Percentiles rank a stretch among this genome's conserved stretches.
These are phyloP conservation scores for Zygotorulaspora florentina DNA, from an alignment of 805 yeast species.

Conservation along the genomic window DNA sequence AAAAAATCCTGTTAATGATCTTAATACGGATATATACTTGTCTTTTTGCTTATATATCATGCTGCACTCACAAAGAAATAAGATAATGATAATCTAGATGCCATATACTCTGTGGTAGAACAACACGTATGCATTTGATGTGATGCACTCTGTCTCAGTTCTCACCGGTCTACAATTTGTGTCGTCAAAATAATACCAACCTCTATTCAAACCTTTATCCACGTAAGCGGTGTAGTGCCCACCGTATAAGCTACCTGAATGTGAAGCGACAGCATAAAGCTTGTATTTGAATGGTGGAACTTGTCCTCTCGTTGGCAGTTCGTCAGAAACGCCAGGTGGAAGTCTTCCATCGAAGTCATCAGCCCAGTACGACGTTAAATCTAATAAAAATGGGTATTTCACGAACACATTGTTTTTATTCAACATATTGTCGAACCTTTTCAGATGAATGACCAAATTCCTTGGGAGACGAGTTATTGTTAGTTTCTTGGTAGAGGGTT, in stretches of 20 bases:
- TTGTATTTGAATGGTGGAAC: slow-evolving; percentile 72
- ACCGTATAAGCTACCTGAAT: slow-evolving; percentile 72
- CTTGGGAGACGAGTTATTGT: slow-evolving; percentile 75
- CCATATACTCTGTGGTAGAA: slow-evolving; percentile 53
- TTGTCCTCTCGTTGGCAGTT: slow-evolving; percentile 67
- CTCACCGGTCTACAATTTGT: slow-evolving; percentile 54
- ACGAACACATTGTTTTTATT: slow-evolving; percentile 61
- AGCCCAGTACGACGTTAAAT: slow-evolving; percentile 65
- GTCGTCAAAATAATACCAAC: slow-evolving; percentile 85
- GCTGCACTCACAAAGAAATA: background rate
- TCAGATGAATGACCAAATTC: slow-evolving; percentile 75
- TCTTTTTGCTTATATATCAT: background rate
- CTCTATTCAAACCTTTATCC: slow-evolving; percentile 51
- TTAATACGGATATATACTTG: background rate
- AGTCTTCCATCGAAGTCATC: slow-evolving; percentile 25
- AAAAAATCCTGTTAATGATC: slow-evolving; percentile 1
- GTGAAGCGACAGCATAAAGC: slow-evolving; percentile 77
- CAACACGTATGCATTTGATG: slow-evolving; percentile 75
- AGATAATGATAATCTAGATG: background rate
- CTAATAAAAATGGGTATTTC: slow-evolving; percentile 61
- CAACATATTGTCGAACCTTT: slow-evolving; percentile 56
- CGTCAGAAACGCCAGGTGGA: slow-evolving; percentile 22
- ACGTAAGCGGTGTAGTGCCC: slow-evolving; percentile 90
- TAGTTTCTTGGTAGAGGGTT: slow-evolving; percentile 63
- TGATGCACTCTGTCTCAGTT: slow-evolving; percentile 50